These are phyloP conservation scores for Blastobotrys serpentis DNA, from an alignment of 1,139 yeast genomes.

Conservation along the genomic window DNA sequence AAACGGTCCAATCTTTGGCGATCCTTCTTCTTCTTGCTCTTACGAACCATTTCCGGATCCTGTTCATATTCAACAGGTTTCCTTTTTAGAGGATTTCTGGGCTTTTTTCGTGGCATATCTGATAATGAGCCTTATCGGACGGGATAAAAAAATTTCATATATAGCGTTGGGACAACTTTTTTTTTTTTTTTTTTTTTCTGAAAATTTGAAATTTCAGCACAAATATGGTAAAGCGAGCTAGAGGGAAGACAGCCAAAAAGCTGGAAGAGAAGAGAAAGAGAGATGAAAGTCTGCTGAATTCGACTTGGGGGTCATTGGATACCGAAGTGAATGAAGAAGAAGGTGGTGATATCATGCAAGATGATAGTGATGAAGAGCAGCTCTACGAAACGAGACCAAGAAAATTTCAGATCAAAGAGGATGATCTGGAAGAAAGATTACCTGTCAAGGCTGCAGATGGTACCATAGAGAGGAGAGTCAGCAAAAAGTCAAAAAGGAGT, in stretches of 20 bases:
- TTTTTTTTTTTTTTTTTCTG: background rate
- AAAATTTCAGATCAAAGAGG: slow-evolving; percentile 36
- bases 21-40: slow-evolving; percentile 18
- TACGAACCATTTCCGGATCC: slow-evolving; percentile 26
- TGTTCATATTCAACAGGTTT: slow-evolving; percentile 28
- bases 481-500: slow-evolving; percentile 34
- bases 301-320: slow-evolving; percentile 28
- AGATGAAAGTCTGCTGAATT: slow-evolving; percentile 26
- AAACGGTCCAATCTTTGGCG: slow-evolving; percentile 13
- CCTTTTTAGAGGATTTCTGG: slow-evolving; percentile 33
- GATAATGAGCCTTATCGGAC: background rate
- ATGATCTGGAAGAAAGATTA: slow-evolving; percentile 61
- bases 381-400: slow-evolving; percentile 39
- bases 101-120: slow-evolving; percentile 32
- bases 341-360: slow-evolving; percentile 25
- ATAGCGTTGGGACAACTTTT: no score
- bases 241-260: slow-evolving; percentile 30
- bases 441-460: slow-evolving; percentile 81
- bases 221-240: slow-evolving; percentile 33
- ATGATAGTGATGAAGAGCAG: slow-evolving; percentile 30
- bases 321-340: slow-evolving; percentile 27
- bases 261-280: slow-evolving; percentile 29
- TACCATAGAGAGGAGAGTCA: slow-evolving; percentile 58
- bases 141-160: no score
- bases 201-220: slow-evolving; percentile 6